phyloP scores from a whole-genome alignment of 2,329 filamentous ascomycete genomes.

The Fusarium nematophilum region DNA sequence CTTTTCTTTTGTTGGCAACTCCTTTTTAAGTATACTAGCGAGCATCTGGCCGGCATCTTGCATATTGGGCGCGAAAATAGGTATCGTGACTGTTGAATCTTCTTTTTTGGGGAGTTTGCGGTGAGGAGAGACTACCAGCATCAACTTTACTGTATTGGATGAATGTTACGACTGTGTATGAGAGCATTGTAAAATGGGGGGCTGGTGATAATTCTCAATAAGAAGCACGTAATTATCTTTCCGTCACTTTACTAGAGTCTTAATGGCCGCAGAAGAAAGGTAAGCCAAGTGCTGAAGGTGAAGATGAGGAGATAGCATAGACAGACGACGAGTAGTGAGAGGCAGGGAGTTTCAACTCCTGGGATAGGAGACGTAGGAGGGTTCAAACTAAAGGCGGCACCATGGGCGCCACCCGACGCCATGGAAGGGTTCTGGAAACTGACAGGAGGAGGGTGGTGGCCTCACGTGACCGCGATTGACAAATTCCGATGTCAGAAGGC shows the following conservation, averaged over 20 bases:
- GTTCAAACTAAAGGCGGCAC: too few relatives aligned
- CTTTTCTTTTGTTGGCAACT: slow-evolving; percentile 8
- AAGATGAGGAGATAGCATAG: too few relatives aligned
- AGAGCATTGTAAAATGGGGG: not conserved
- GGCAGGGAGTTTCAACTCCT: not conserved
- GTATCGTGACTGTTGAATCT: slow-evolving; percentile 10
- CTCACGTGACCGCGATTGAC: slow-evolving; percentile 21
- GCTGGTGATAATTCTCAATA: not conserved
- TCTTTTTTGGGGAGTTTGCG: slow-evolving; percentile 3
- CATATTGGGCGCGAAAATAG: slow-evolving; percentile 30
- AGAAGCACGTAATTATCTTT: too few relatives aligned
- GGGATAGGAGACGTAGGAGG: not conserved
- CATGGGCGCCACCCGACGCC: slow-evolving; percentile 7
- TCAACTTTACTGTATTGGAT: not conserved
- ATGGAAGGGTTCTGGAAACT: slow-evolving; percentile 28
- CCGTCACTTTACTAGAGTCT: too few relatives aligned
- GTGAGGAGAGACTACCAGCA: not conserved
- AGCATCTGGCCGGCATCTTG: slow-evolving; percentile 34
- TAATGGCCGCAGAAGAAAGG: too few relatives aligned
- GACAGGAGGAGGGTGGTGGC: not conserved
- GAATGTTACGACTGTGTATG: not conserved
- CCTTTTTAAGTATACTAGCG: slow-evolving; percentile 31
- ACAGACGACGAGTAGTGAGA: not conserved
- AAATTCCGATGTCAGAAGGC: not conserved
- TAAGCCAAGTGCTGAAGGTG: too few relatives aligned